These are phyloP conservation scores for Aureobasidium sp. DNA, from an alignment of 2,329 filamentous ascomycete species.

Conservation along the genomic window DNA sequence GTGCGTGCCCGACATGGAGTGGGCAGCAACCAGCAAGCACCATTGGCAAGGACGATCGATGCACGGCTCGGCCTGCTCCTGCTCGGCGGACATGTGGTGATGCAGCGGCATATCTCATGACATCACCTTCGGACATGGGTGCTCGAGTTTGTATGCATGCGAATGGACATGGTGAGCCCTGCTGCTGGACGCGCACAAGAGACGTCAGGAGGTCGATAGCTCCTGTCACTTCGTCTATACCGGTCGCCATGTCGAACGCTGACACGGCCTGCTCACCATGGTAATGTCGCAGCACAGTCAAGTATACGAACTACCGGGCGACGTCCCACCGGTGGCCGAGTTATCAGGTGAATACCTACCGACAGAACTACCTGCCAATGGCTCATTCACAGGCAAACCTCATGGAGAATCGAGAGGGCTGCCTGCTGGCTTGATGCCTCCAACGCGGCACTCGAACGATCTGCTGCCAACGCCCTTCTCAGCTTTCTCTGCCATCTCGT, in stretches of 20 bases:
- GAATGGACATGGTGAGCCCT: neutral
- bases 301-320: neutral
- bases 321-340: no score
- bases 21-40: neutral
- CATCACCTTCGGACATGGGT: slow-evolving; percentile 12
- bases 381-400: no score
- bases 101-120: neutral
- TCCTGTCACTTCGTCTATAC: neutral
- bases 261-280: neutral
- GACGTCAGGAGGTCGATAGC: neutral
- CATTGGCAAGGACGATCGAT: neutral
- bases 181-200: neutral
- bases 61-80: slow-evolving; percentile 9
- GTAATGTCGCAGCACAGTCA: neutral
- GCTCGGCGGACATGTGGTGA: neutral
- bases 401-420: neutral
- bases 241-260: neutral
- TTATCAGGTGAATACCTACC: neutral
- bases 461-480: slow-evolving; percentile 3
- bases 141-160: neutral
- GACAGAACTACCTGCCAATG: neutral
- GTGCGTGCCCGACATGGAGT: slow-evolving; percentile 1
- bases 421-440: neutral
- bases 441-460: neutral
- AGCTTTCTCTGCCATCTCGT: neutral